Base-by-base conservation (phyloP, 805 yeast species). In the Yarrowia keelungensis region DNA sequence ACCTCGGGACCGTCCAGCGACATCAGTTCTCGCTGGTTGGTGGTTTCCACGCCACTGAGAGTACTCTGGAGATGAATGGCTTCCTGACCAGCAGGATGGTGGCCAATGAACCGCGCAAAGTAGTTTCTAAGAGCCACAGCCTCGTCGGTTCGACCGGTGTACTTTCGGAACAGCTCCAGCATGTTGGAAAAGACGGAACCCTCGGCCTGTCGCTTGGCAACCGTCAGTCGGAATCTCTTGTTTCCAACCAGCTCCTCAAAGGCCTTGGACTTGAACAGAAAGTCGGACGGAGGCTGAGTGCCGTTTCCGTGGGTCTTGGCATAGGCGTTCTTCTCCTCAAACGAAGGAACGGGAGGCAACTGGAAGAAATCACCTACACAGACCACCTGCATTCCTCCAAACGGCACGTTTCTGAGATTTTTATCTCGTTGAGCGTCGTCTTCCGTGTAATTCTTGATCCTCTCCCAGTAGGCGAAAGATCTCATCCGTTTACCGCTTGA, bases 341-440 rank as follows among this genome's bases (percentile, higher is more conserved):
- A 47, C 8, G 67, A 62, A 5, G 14, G 81, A 11, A 93, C 94
- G 0, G 98, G 98, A 0, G 98, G 98, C 51, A 93, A 81, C 79
- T 93, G 98, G 77, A 89, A 92, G 75, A 93, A 92, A 78, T 93
- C 98, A 19, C 98, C 98, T 8, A 95, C 89, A 45, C 92, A 79
- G 8, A 93, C 85, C 14, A 94, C 73, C 74, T 93, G 98, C 56
- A 93, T 87, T 0, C 98, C 98, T 8, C 98, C 98, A 81, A 93
- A 93, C 0, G 97, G 97, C 64, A 72, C 72, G 15, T 79, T 75
- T 1, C 7, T 5, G 10, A 61, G 41, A 3, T 12, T 4, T 2
- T 3, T 9, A 5, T 61, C 67, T 0, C 54, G 35, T 7, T 2
- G 11, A 15, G 16, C 26, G 22, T 46, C 54, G 5, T 45, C 11